A percentile compares a stretch with the other conserved stretches of the same genome.
Evolutionary conservation across 2,329 filamentous ascomycete species (phyloP).

Genomic region (Mycosphaerelloides madeirae): DNA sequence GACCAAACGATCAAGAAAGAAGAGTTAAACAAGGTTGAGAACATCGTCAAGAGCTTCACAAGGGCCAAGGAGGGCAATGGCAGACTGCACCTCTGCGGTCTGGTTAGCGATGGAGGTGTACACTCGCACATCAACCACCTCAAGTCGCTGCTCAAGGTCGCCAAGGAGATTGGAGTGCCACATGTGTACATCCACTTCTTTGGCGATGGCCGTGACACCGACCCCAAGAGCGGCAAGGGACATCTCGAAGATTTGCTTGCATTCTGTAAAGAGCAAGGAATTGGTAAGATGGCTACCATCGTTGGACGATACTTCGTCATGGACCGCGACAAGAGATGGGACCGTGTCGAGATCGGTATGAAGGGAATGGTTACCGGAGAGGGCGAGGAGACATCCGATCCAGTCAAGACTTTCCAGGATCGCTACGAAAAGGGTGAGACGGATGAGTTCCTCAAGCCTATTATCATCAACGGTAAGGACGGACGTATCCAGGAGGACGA

Average conservation of each 20-base stretch:
- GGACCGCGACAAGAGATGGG: slow-evolving; percentile 99
- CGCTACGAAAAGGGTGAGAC: slow-evolving; percentile 84
- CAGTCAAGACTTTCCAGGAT: slow-evolving; percentile 78
- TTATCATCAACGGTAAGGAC: slow-evolving; percentile 85
- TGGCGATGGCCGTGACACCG: slow-evolving; percentile 93
- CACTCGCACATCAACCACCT: slow-evolving; percentile 95
- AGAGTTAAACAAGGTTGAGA: slow-evolving; percentile 69
- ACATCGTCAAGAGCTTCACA: slow-evolving; percentile 72
- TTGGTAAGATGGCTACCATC: slow-evolving; percentile 84
- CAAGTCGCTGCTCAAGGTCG: slow-evolving; percentile 78
- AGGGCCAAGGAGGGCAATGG: slow-evolving; percentile 83
- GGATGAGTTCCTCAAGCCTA: slow-evolving; percentile 97
- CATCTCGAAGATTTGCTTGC: slow-evolving; percentile 85
- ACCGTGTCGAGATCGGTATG: slow-evolving; percentile 82
- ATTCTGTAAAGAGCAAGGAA: slow-evolving; percentile 74
- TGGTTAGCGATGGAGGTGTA: slow-evolving; percentile 91
- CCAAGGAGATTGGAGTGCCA: slow-evolving; percentile 80
- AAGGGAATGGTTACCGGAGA: slow-evolving; percentile 82
- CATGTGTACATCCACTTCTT: slow-evolving; percentile 99
- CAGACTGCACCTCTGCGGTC: slow-evolving; percentile 82
- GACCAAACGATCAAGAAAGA: slow-evolving; percentile 86
- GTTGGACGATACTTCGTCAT: slow-evolving; percentile 97
- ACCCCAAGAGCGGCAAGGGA: slow-evolving; percentile 84
- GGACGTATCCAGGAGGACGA: slow-evolving; percentile 85
- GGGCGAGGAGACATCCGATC: slow-evolving; percentile 79